phyloP scores from a whole-genome alignment of 345 rosid species.

The Melastoma malabathricum region DNA sequence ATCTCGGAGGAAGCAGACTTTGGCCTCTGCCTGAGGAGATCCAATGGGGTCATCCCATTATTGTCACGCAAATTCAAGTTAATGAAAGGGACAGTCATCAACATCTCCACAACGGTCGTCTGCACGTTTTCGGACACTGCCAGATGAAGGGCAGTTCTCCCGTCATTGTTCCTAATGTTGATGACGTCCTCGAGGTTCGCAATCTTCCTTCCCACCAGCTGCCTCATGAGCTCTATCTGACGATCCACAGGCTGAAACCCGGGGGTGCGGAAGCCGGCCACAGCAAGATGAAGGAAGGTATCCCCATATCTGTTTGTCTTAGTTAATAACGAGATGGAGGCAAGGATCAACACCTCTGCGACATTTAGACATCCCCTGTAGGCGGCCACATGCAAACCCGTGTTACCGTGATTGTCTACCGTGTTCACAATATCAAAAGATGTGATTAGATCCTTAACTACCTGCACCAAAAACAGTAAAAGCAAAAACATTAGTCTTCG shows the following conservation, averaged over 20 bases:
- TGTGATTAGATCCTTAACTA: slow-evolving; percentile 48
- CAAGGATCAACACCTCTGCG: slow-evolving; percentile 34
- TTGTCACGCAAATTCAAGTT: slow-evolving; percentile 51
- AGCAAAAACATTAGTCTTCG: neutral
- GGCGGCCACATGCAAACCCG: slow-evolving; percentile 76
- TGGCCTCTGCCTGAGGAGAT: slow-evolving; percentile 63
- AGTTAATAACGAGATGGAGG: slow-evolving; percentile 34
- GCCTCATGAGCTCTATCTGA: slow-evolving; percentile 63
- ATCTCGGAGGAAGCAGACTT: slow-evolving; percentile 56
- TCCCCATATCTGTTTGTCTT: slow-evolving; percentile 45
- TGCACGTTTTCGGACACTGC: slow-evolving; percentile 65
- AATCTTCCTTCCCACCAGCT: slow-evolving; percentile 25
- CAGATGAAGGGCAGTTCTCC: slow-evolving; percentile 68
- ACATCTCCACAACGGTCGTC: slow-evolving; percentile 47
- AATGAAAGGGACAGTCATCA: slow-evolving; percentile 41
- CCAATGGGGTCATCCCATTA: slow-evolving; percentile 67
- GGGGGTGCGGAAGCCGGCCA: slow-evolving; percentile 55
- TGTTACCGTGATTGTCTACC: slow-evolving; percentile 60
- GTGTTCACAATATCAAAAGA: slow-evolving; percentile 31
- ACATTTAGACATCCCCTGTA: slow-evolving; percentile 57
- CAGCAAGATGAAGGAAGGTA: slow-evolving; percentile 81
- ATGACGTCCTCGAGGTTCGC: slow-evolving; percentile 31
- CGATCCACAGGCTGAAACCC: slow-evolving; percentile 66
- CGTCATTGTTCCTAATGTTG: slow-evolving; percentile 52
- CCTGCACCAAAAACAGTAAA: slow-evolving; percentile 19